A percentile compares a stretch with the other conserved stretches of the same genome.
phyloP scores from a whole-genome alignment of 2,329 filamentous ascomycete genomes.

The Fusarium keratoplasticum region DNA sequence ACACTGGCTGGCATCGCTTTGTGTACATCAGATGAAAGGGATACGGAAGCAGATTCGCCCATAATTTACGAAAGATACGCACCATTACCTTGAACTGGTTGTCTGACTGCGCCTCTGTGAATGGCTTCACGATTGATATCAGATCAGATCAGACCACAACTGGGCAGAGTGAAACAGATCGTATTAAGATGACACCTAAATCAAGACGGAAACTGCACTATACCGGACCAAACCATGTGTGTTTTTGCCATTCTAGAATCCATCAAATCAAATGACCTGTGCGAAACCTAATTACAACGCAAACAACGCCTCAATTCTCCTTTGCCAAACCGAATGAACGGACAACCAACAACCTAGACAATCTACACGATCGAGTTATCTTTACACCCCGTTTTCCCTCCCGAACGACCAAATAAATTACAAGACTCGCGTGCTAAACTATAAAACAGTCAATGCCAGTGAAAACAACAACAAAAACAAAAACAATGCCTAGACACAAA shows the following conservation, averaged over 20 bases:
- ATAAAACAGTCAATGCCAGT: constrained; percentile 7
- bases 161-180: not conserved
- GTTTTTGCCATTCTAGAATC: constrained; percentile 27
- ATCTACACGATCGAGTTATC: constrained; percentile 22
- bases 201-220: not conserved
- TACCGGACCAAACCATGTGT: constrained; percentile 4
- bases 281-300: constrained; percentile 8
- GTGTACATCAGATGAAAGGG: constrained; percentile 38
- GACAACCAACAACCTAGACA: constrained; percentile 5
- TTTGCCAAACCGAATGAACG: constrained; percentile 7
- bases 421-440: constrained; percentile 11
- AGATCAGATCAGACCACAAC: not conserved
- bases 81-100: constrained; percentile 40
- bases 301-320: constrained; percentile 14
- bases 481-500: constrained; percentile 3
- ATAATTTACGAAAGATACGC: constrained; percentile 47
- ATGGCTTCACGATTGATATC: not conserved
- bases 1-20: constrained; percentile 30
- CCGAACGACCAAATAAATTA: constrained; percentile 22
- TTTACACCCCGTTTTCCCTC: constrained; percentile 9
- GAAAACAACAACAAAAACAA: constrained; percentile 7
- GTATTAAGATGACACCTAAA: not conserved
- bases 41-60: constrained; percentile 28
- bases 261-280: not conserved
- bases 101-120: not conserved